Conservation (phyloP, 306 rosid genomes). For the Prunus fruticosa region DNA sequence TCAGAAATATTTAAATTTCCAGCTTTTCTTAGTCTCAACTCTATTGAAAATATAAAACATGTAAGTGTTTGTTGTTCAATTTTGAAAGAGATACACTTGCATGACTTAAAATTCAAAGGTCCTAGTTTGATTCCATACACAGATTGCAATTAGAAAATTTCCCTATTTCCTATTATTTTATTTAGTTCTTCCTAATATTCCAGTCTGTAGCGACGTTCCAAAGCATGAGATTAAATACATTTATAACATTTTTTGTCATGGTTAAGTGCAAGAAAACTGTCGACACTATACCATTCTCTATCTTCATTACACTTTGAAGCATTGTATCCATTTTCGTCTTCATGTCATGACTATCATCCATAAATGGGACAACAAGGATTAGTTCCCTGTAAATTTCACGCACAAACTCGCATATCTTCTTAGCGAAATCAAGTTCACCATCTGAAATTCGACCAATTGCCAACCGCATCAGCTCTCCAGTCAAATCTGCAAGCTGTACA, state of each 20-base stretch:
- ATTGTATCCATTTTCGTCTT: constrained; percentile 81
- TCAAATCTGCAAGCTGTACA: constrained; percentile 89
- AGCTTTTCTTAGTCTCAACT: neutral
- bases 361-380: constrained; percentile 69
- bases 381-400: constrained; percentile 94
- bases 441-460: constrained; percentile 94
- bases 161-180: neutral
- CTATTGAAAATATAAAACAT: too few species aligned
- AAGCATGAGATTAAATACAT: neutral
- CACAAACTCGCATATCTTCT: constrained; percentile 77
- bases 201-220: neutral
- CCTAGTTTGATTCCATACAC: neutral
- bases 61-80: neutral
- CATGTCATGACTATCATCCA: constrained; percentile 88
- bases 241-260: neutral
- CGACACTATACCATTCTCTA: constrained; percentile 73
- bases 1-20: neutral
- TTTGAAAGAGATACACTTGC: neutral
- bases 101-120: neutral
- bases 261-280: neutral
- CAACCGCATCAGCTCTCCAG: constrained; percentile 97
- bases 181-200: neutral
- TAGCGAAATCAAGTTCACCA: constrained; percentile 82
- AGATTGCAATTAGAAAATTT: neutral
- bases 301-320: constrained; percentile 92